These are phyloP conservation scores for Nevesoporus exiguus DNA, from an alignment of 768 basidiomycete genomes.

Conservation along the genomic window DNA sequence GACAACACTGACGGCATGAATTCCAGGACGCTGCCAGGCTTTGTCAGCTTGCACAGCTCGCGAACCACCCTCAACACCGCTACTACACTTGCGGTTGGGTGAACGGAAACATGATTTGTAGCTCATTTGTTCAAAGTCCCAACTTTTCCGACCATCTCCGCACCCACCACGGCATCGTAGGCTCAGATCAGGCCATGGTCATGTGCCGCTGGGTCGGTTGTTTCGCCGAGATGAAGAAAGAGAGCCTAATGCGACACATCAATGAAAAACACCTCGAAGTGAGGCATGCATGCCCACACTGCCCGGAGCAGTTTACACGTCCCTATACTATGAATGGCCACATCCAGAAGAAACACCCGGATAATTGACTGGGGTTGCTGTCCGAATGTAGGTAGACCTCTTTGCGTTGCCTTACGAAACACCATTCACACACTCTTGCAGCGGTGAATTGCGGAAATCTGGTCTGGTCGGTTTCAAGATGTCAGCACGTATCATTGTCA, in stretches of 20 bases:
- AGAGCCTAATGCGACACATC: slow-evolving; percentile 27
- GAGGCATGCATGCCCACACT: slow-evolving; percentile 16
- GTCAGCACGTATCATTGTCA: background rate
- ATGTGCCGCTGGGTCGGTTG: slow-evolving; percentile 22
- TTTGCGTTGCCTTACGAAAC: background rate
- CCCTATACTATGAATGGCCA: slow-evolving; percentile 21
- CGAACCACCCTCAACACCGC: slow-evolving; percentile 1
- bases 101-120: background rate
- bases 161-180: slow-evolving; percentile 16
- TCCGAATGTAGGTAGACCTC: background rate
- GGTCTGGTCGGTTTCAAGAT: background rate
- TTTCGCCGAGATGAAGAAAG: slow-evolving; percentile 20
- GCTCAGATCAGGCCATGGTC: slow-evolving; percentile 7
- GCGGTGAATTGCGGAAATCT: background rate
- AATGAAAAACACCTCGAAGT: slow-evolving; percentile 24
- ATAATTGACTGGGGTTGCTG: background rate
- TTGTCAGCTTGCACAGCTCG: background rate
- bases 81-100: slow-evolving; percentile 22
- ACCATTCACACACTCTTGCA: background rate
- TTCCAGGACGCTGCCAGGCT: slow-evolving; percentile 10
- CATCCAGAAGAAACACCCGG: slow-evolving; percentile 4
- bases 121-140: background rate
- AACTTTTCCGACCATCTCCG: slow-evolving; percentile 25
- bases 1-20: slow-evolving; percentile 1
- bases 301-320: slow-evolving; percentile 26